Evolutionary conservation across 805 yeast genomes (phyloP), one percentile per base, ranked within the genome.

Genomic region (Myxozyma vanderwaltii): DNA sequence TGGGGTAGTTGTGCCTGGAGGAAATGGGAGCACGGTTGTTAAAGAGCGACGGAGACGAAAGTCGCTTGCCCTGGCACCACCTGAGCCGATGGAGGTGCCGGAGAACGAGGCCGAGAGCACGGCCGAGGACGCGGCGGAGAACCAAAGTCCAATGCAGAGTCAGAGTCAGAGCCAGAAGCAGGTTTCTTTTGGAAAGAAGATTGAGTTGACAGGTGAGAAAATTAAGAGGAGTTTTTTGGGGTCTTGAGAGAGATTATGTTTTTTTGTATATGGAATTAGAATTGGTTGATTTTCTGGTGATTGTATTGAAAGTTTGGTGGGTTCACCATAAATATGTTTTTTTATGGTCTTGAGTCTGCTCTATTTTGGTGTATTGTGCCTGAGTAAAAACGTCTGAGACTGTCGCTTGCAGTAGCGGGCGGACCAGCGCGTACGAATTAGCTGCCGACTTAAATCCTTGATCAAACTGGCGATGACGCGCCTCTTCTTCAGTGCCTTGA

Each of bases 1-100:
- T 3, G 62, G 50, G 2, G 55, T 54, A 4, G 41, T 43, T 10
- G 55, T 45, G n/a, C 58, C 62, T 8, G 54, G 53, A n/a, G 41
- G 13, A 12, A 50, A 29, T 26, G 51, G 47, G 3, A 26, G 49
- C 23, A 47, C 47, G 12, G 44, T 48, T n/a, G 53, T 38, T 21
- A 26, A 21, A 35, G 40, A 36, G 46, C 44, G 46, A 24, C 26
- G 26, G 7, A 24, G 52, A 3, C 43, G 43, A 17, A 23, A 21
- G 35, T 24, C 35, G 29, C 21, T 48, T 24, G 33, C 43, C 2
- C 33, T 12, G n/a, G 52, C 52, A 3, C 13, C 52, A n/a, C 52
- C 52, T 8, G 52, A 48, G n/a, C 52, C 52, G 40, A 48, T 48
- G 6, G 52, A 36, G 27, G 6, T 31, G 54, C 15, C 26, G 29